A percentile compares a stretch with the other conserved stretches of the same genome.
Conservation (phyloP, 2,329 filamentous ascomycete genomes). For the Dothideomycetes sp. region DNA sequence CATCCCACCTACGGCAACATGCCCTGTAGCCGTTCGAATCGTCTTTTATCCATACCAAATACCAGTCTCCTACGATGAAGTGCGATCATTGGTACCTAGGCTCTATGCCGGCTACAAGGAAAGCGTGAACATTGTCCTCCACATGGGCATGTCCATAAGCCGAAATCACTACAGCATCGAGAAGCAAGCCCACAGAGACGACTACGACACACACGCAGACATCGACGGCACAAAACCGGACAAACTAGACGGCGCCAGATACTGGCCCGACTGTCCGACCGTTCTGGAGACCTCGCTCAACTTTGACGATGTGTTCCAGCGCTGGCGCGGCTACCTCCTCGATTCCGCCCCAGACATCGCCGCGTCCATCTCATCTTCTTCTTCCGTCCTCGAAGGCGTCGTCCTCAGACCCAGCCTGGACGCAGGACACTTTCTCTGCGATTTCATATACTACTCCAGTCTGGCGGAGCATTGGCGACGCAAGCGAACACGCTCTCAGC, state of each 20-base stretch:
- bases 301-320: slow-evolving; percentile 19
- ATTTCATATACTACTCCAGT: slow-evolving; percentile 32
- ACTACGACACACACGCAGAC: slow-evolving; percentile 55
- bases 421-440: slow-evolving; percentile 32
- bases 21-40: slow-evolving; percentile 44
- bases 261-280: slow-evolving; percentile 18
- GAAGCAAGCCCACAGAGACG: slow-evolving; percentile 56
- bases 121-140: slow-evolving; percentile 55
- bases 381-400: slow-evolving; percentile 16
- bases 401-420: slow-evolving; percentile 27
- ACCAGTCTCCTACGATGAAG: slow-evolving; percentile 58
- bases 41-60: slow-evolving; percentile 56
- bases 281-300: slow-evolving; percentile 19
- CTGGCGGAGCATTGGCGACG: slow-evolving; percentile 23
- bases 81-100: slow-evolving; percentile 51
- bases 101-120: slow-evolving; percentile 42
- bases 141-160: slow-evolving; percentile 68
- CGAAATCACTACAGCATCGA: slow-evolving; percentile 61
- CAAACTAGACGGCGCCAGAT: slow-evolving; percentile 13
- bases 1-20: slow-evolving; percentile 34
- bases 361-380: too few relatives aligned
- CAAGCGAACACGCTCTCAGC: not conserved
- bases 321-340: slow-evolving; percentile 17
- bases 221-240: slow-evolving; percentile 44
- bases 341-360: slow-evolving; percentile 16